Base-by-base conservation (phyloP, 371 early-diverging fungal genomes). In the Fennellomyces sp. region DNA sequence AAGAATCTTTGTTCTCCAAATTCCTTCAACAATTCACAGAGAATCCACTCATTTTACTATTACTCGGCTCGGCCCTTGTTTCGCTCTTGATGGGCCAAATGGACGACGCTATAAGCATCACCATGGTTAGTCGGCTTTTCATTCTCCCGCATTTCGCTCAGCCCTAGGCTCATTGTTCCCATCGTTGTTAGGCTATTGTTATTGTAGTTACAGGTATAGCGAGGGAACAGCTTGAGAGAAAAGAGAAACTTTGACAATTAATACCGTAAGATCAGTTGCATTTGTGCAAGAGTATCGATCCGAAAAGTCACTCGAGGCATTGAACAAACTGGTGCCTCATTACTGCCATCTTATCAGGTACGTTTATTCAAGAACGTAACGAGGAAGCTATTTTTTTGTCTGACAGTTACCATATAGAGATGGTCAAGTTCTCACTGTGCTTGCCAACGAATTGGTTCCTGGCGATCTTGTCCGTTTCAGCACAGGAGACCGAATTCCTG, bases 71-170 rank as follows among this genome's bases (percentile, higher is more conserved):
- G 0, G 96, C 98, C 0, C 75, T 79, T 31, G 86, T 98, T 12
- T 94, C 94, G 0, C 62, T 93, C 31, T 61, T 93, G 27, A 84
- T 97, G 79, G 95, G 95, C 10, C 92, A 97, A 67, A 75, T 85
- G 63, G 95, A 95, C 64, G 97, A 98, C 68, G 98, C 97, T 17
- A 81, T 97, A 64, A 93, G 93, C 67, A 97, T 98, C 51, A 88
- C 95, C 0, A 73, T 96, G 84, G 97, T 92, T 75, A 62, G 64
- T 64, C 26, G 26, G 29, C 39, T 19, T 7, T 45, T 7, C 41
- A 21, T 55, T 53, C 17, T 50, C 25, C 28, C 33, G 48, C 49
- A 27, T 48, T 19, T 47, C 26, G 26, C 33, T 23, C 33, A 39
- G 19, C 21, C 11, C 19, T 21, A 53, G 13, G 28, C 54, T 52